These are phyloP conservation scores for Didymosphaeria variabile DNA, from an alignment of 2,329 filamentous ascomycete genomes.

Conservation along the genomic window DNA sequence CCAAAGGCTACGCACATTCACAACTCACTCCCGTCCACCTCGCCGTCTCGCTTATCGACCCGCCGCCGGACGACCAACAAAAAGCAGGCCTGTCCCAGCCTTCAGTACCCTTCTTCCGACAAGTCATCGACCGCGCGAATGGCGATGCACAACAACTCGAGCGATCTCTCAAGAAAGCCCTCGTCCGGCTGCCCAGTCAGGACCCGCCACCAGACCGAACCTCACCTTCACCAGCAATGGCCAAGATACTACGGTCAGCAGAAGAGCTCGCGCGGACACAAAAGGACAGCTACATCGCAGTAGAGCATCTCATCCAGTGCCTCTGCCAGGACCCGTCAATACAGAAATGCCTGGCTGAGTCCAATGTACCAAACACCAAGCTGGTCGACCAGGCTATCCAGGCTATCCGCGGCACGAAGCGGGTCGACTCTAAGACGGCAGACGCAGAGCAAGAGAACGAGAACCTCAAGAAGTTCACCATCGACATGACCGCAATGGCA, in stretches of 20 bases:
- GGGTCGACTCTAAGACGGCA: constrained; percentile 95
- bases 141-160: constrained; percentile 91
- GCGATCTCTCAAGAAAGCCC: constrained; percentile 85
- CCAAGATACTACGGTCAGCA: constrained; percentile 82
- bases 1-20: constrained; percentile 88
- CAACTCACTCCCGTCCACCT: constrained; percentile 92
- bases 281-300: constrained; percentile 92
- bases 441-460: constrained; percentile 93
- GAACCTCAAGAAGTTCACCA: constrained; percentile 96
- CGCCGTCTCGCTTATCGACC: constrained; percentile 81
- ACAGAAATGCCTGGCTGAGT: constrained; percentile 78
- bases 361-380: constrained; percentile 91
- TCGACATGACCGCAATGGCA: constrained; percentile 97
- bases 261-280: constrained; percentile 95
- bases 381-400: constrained; percentile 90
- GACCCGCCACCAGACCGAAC: constrained; percentile 92
- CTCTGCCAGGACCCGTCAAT: constrained; percentile 81
- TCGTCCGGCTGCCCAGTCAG: constrained; percentile 92
- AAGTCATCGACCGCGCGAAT: constrained; percentile 92
- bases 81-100: constrained; percentile 62
- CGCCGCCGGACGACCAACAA: constrained; percentile 77
- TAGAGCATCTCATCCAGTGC: constrained; percentile 91
- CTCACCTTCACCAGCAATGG: constrained; percentile 81
- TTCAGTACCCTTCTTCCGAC: constrained; percentile 82
- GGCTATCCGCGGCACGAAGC: constrained; percentile 88